These are phyloP conservation scores for Curvularia hawaiiensis DNA, from an alignment of 2,329 filamentous ascomycete genomes.

Conservation along the genomic window DNA sequence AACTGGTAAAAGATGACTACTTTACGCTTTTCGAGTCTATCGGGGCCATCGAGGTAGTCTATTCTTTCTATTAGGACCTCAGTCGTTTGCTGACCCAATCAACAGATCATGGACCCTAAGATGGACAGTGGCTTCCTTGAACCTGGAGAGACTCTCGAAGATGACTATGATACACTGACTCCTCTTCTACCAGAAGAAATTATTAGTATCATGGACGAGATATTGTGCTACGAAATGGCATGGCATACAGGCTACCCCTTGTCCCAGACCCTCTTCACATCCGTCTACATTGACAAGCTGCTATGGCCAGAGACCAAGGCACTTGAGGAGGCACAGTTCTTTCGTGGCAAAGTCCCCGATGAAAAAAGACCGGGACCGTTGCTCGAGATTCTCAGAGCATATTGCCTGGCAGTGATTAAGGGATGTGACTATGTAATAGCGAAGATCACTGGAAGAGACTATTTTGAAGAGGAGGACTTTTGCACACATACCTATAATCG, in stretches of 20 bases:
- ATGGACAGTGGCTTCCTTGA: slow-evolving; percentile 94
- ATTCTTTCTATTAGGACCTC: neutral
- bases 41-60: slow-evolving; percentile 71
- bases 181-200: slow-evolving; percentile 77
- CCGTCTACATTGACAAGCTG: slow-evolving; percentile 84
- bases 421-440: slow-evolving; percentile 79
- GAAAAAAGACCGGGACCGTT: slow-evolving; percentile 33
- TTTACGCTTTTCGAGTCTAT: slow-evolving; percentile 97
- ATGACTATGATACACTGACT: slow-evolving; percentile 75
- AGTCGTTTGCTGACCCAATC: neutral
- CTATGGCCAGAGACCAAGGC: slow-evolving; percentile 70
- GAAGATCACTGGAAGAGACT: slow-evolving; percentile 80
- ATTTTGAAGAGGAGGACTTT: slow-evolving; percentile 98
- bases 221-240: slow-evolving; percentile 92
- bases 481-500: slow-evolving; percentile 89
- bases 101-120: slow-evolving; percentile 96
- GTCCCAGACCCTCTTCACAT: slow-evolving; percentile 93
- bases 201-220: slow-evolving; percentile 90
- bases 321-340: slow-evolving; percentile 68
- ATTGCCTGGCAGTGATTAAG: slow-evolving; percentile 84
- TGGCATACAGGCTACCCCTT: slow-evolving; percentile 97
- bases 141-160: slow-evolving; percentile 79
- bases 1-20: slow-evolving; percentile 89
- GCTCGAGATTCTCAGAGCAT: slow-evolving; percentile 72
- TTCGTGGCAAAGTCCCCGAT: slow-evolving; percentile 46